phyloP scores from a whole-genome alignment of 2,329 filamentous ascomycete genomes.

The Epichloe amarillans region DNA sequence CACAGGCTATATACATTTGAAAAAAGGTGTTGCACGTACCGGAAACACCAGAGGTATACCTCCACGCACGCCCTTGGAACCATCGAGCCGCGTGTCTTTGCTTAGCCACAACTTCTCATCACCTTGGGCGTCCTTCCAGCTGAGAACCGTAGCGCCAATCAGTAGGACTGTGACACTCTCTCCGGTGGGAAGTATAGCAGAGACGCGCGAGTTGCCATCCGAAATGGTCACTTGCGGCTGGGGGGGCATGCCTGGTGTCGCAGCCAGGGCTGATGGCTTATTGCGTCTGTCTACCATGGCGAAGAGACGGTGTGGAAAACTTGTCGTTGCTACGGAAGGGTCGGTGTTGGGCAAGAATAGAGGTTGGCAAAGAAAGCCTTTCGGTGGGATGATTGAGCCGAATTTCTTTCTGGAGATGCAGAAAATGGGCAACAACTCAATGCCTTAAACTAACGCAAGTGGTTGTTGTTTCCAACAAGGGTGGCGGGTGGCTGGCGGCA shows the following conservation, averaged over 20 bases:
- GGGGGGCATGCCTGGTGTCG: conserved; percentile 63
- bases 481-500: neutral
- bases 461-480: neutral
- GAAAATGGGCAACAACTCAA: neutral
- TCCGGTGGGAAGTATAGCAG: conserved; percentile 71
- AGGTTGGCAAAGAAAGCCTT: neutral
- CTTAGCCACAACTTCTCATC: conserved; percentile 80
- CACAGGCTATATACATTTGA: neutral
- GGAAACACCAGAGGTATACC: conserved; percentile 91
- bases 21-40: conserved; percentile 36
- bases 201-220: conserved; percentile 56
- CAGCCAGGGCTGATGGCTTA: conserved; percentile 64
- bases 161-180: conserved; percentile 78
- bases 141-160: conserved; percentile 84
- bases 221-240: conserved; percentile 64
- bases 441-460: neutral
- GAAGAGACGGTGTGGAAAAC: neutral
- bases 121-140: conserved; percentile 75
- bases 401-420: neutral
- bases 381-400: neutral
- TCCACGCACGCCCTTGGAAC: conserved; percentile 77
- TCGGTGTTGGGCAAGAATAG: neutral
- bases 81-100: conserved; percentile 67
- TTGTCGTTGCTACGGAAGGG: neutral
- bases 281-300: conserved; percentile 71